Percentiles rank a stretch among this genome's conserved stretches.
Evolutionary conservation across 1,139 yeast genomes (phyloP).

Genomic region (Groenewaldozyma sp.): DNA sequence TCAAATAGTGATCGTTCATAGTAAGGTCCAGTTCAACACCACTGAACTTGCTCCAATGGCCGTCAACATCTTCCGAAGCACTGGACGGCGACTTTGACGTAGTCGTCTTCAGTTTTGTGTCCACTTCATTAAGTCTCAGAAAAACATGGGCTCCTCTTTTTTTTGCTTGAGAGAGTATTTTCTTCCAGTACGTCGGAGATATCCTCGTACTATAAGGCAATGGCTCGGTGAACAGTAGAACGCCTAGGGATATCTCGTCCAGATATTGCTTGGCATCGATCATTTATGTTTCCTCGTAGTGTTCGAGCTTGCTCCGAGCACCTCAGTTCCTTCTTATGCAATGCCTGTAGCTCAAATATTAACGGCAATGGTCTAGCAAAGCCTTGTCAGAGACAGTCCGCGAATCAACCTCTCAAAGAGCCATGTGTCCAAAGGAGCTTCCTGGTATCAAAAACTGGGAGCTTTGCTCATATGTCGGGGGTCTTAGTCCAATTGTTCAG

Average conservation of each 20-base stretch:
- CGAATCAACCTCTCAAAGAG: too few relatives aligned
- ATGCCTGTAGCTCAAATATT: too few relatives aligned
- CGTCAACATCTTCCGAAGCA: neutral
- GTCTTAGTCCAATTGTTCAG: too few relatives aligned
- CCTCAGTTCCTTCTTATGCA: too few relatives aligned
- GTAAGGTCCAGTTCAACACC: slow-evolving; percentile 13
- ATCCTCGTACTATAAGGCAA: neutral
- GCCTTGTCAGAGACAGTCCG: too few relatives aligned
- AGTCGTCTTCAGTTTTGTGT: neutral
- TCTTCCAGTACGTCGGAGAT: neutral
- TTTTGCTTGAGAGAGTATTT: neutral
- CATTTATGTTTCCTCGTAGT: too few relatives aligned
- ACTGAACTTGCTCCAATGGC: slow-evolving; percentile 5
- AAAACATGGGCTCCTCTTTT: neutral
- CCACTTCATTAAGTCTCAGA: neutral
- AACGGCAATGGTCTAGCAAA: too few relatives aligned
- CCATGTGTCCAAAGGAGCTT: too few relatives aligned
- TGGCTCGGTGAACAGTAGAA: slow-evolving; percentile 2
- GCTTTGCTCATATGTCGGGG: too few relatives aligned
- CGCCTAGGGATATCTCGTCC: neutral
- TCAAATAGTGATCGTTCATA: neutral
- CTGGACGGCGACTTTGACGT: neutral
- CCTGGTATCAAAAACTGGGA: too few relatives aligned
- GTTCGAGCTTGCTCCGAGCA: too few relatives aligned
- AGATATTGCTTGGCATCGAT: neutral